Evolutionary conservation across 140 eudicot species (phyloP).

Genomic region (Bidens hawaiensis): DNA sequence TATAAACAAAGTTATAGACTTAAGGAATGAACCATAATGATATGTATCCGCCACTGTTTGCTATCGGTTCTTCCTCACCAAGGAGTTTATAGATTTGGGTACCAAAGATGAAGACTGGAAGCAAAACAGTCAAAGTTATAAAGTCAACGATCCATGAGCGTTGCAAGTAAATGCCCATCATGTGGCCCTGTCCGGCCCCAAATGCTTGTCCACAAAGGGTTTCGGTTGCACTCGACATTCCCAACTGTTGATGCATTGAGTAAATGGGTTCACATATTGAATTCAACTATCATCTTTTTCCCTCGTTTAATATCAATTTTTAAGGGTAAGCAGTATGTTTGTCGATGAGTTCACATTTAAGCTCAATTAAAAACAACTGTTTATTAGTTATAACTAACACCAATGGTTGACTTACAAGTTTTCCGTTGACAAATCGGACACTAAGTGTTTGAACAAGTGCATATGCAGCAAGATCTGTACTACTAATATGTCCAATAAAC

Average conservation of each 20-base stretch:
- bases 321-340: no score
- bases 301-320: no score
- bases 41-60: constrained; percentile 37
- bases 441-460: constrained; percentile 56
- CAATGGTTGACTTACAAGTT: constrained; percentile 52
- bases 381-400: background rate
- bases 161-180: constrained; percentile 66
- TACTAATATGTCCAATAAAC: constrained; percentile 50
- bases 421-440: constrained; percentile 50
- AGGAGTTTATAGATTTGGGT: constrained; percentile 26
- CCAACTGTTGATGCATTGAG: constrained; percentile 27
- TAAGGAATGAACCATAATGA: constrained; percentile 54
- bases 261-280: background rate
- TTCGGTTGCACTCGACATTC: constrained; percentile 68
- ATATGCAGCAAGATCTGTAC: constrained; percentile 54
- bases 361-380: no score
- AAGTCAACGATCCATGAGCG: constrained; percentile 55
- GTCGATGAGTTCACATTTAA: no score
- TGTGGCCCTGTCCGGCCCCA: constrained; percentile 54
- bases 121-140: constrained; percentile 38
- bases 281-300: no score
- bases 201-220: constrained; percentile 67
- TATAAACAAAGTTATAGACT: constrained; percentile 35
- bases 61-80: constrained; percentile 37
- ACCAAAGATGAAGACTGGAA: constrained; percentile 36